Conservation (phyloP, 2,329 filamentous ascomycete species). For the Aspergillus unguis region DNA sequence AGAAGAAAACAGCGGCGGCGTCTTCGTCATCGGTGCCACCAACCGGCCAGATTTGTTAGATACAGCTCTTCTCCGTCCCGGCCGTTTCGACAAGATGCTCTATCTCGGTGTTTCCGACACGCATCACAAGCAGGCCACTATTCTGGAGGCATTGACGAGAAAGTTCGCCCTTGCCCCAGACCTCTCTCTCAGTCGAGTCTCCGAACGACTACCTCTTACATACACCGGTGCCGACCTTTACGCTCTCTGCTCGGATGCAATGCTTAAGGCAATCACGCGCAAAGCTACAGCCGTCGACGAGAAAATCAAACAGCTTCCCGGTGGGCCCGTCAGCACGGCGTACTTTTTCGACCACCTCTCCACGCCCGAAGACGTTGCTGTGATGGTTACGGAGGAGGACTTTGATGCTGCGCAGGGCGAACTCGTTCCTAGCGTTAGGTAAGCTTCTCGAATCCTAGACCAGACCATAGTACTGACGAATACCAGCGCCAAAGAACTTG, state of each 20-base stretch:
- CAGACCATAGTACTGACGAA: constrained; percentile 22
- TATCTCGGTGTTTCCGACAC: constrained; percentile 96
- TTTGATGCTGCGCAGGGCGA: constrained; percentile 78
- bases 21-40: constrained; percentile 95
- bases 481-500: constrained; percentile 75
- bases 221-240: constrained; percentile 98
- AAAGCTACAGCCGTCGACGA: constrained; percentile 79
- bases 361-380: constrained; percentile 74
- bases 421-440: constrained; percentile 81
- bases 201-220: constrained; percentile 79
- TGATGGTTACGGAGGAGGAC: constrained; percentile 85
- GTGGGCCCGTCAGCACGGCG: constrained; percentile 68
- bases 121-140: constrained; percentile 92
- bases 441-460: constrained; percentile 18
- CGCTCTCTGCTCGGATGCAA: constrained; percentile 93
- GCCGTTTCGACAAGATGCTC: constrained; percentile 96
- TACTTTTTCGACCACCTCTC: constrained; percentile 96
- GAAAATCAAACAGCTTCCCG: constrained; percentile 67
- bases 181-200: constrained; percentile 71
- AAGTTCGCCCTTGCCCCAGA: constrained; percentile 85
- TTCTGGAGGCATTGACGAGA: constrained; percentile 87
- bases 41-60: constrained; percentile 93
- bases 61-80: constrained; percentile 81
- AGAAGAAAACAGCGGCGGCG: constrained; percentile 72
- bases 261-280: constrained; percentile 96